A percentile compares a stretch with the other conserved stretches of the same genome.
Evolutionary conservation across 257 asterid genomes (phyloP).

Genomic region (Solanum virginianum): DNA sequence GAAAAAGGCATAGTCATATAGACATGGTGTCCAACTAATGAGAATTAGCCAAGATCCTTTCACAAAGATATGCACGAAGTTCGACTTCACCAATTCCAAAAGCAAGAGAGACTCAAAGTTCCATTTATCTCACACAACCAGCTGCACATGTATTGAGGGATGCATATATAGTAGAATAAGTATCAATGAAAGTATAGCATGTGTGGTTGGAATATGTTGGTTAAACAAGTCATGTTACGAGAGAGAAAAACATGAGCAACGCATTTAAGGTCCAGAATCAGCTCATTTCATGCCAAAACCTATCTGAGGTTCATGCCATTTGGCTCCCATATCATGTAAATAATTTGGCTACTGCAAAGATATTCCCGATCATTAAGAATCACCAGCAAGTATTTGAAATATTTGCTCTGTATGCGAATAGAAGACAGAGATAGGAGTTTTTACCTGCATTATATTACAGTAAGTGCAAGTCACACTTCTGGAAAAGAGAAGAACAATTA

Average conservation of each 20-base stretch:
- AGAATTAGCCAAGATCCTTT: background rate
- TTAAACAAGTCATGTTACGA: background rate
- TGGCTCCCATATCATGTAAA: background rate
- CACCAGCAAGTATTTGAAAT: background rate
- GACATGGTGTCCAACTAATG: background rate
- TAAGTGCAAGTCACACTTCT: conserved; percentile 68
- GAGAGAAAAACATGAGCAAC: background rate
- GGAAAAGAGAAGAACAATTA: conserved; percentile 12
- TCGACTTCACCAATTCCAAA: background rate
- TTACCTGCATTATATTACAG: conserved; percentile 84
- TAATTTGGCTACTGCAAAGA: background rate
- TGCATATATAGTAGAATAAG: background rate
- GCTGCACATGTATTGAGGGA: background rate
- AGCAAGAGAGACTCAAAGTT: background rate
- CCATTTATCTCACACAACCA: background rate
- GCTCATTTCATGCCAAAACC: background rate
- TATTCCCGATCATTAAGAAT: background rate
- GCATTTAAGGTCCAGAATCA: background rate
- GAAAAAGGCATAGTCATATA: background rate
- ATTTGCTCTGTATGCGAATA: background rate
- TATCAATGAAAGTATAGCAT: background rate
- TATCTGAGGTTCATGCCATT: background rate
- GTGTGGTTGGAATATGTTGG: background rate
- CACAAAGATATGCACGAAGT: background rate
- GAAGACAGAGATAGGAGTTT: background rate